Evolutionary conservation across 176 grass and related monocot genomes (phyloP).

Genomic region (Oryza nivara): DNA sequence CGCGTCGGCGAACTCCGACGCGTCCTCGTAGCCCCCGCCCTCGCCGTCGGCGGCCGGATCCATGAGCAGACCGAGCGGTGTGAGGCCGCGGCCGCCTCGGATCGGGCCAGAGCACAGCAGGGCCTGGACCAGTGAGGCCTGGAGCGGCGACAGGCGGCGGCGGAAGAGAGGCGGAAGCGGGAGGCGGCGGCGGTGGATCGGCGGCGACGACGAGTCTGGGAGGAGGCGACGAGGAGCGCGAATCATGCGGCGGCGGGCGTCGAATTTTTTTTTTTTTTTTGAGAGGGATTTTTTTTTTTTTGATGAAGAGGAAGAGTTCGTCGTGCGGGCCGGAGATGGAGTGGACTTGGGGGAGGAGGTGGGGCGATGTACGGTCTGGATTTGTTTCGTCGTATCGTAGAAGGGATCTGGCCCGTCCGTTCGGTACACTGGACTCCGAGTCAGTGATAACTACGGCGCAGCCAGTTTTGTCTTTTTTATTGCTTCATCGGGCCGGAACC

Average conservation of each 20-base stretch:
- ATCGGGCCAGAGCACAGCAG: not conserved
- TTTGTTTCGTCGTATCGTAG: not conserved
- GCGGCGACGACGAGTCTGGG: constrained; percentile 30
- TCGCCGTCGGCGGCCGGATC: constrained; percentile 44
- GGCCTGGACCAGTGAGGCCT: not conserved
- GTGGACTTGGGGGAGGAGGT: not conserved
- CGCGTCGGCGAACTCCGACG: constrained; percentile 29
- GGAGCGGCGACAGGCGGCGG: not conserved
- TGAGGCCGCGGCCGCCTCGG: not conserved
- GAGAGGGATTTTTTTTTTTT: constrained; percentile 12
- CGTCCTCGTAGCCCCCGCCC: not conserved
- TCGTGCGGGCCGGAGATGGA: not conserved
- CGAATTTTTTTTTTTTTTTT: constrained; percentile 1
- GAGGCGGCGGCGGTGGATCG: constrained; percentile 27
- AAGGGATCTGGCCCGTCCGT: too few species aligned
- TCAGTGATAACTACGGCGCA: too few species aligned
- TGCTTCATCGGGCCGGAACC: too few species aligned
- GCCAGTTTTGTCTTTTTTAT: too few species aligned
- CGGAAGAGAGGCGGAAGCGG: not conserved
- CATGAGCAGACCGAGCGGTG: constrained; percentile 51
- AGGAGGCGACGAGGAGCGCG: constrained; percentile 31
- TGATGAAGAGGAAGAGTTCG: not conserved
- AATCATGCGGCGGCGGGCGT: constrained; percentile 48
- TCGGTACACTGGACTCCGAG: too few species aligned
- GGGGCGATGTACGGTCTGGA: not conserved